A percentile compares a stretch with the other conserved stretches of the same genome.
Evolutionary conservation across 2,329 filamentous ascomycete species (phyloP).

Genomic region (Spiromastix sp.): DNA sequence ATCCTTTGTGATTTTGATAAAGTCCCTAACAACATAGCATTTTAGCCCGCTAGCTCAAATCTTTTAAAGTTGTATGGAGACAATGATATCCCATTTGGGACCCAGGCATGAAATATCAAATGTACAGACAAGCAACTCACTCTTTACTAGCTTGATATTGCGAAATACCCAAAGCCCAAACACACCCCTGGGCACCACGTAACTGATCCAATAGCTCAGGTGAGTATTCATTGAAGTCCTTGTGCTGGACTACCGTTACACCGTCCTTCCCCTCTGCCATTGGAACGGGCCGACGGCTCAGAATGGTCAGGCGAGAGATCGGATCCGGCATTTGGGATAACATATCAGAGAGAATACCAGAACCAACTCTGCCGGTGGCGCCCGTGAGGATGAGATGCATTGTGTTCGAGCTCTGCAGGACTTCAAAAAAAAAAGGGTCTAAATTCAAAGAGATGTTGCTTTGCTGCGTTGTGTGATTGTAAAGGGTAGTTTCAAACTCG

Average conservation of each 20-base stretch:
- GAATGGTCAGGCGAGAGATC: constrained; percentile 57
- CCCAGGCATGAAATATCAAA: not conserved
- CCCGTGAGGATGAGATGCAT: constrained; percentile 51
- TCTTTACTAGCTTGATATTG: constrained; percentile 50
- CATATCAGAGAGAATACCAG: constrained; percentile 51
- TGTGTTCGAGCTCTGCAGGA: not conserved
- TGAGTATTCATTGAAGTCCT: constrained; percentile 55
- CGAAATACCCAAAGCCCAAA: constrained; percentile 64
- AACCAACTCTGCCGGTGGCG: constrained; percentile 58
- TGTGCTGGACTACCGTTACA: constrained; percentile 56
- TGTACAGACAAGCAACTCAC: constrained; percentile 32
- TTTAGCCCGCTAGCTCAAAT: not conserved
- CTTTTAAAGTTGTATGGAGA: constrained; percentile 9
- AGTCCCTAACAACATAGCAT: constrained; percentile 36
- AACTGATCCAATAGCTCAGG: constrained; percentile 48
- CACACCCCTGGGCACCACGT: constrained; percentile 54
- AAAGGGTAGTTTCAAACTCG: not conserved
- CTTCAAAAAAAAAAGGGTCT: too few relatives aligned
- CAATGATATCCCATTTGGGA: not conserved
- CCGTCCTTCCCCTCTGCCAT: constrained; percentile 44
- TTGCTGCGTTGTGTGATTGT: not conserved
- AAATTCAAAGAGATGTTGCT: too few relatives aligned
- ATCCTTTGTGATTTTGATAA: constrained; percentile 57
- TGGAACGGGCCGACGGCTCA: constrained; percentile 54
- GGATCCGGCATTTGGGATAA: constrained; percentile 32